Evolutionary conservation across 2,329 filamentous ascomycete species (phyloP).

Genomic region (Myriosclerotinia curreyana): DNA sequence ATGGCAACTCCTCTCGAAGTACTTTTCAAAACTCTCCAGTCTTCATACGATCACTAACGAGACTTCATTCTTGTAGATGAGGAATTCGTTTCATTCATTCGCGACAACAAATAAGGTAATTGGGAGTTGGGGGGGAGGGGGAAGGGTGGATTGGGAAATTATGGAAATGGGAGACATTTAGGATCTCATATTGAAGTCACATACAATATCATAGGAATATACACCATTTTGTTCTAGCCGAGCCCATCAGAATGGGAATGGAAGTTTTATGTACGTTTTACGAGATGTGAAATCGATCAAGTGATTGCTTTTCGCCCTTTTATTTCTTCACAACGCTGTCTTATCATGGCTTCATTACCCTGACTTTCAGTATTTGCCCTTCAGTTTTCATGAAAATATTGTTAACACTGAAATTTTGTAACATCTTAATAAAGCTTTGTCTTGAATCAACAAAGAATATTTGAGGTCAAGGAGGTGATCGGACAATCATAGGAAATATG

Average conservation of each 20-base stretch:
- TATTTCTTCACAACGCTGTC: not conserved
- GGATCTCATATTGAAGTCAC: not conserved
- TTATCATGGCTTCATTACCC: not conserved
- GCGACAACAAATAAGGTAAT: conserved; percentile 22
- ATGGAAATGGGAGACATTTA: conserved; percentile 6
- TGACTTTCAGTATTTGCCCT: not conserved
- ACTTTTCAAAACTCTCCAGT: not conserved
- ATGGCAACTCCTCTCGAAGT: not conserved
- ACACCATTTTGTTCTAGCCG: not conserved
- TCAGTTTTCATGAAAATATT: not conserved
- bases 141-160: not conserved
- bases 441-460: not conserved
- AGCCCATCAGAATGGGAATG: not conserved
- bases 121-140: no score
- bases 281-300: not conserved
- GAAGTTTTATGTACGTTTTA: not conserved
- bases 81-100: conserved; percentile 27
- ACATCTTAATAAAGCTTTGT: not conserved
- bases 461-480: not conserved
- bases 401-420: not conserved
- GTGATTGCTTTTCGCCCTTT: not conserved
- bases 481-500: not conserved
- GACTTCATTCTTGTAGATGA: conserved; percentile 18
- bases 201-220: conserved; percentile 11
- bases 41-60: not conserved